Evolutionary conservation across 306 rosid genomes (phyloP).

Genomic region (Rosa multiflora): DNA sequence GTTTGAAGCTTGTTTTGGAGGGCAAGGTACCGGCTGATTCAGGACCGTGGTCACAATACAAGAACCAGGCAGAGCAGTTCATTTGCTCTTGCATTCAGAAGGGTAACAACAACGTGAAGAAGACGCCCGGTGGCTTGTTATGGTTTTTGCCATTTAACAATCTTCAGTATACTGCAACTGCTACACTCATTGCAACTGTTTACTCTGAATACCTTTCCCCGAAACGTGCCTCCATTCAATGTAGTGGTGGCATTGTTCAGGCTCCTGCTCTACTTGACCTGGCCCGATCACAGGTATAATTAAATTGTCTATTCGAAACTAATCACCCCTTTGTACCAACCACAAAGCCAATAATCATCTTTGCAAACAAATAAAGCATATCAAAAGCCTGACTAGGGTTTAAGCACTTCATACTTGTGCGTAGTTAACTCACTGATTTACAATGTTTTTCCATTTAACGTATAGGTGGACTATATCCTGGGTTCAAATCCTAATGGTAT

Average conservation of each 20-base stretch:
- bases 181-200: constrained; percentile 39
- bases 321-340: no score
- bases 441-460: neutral
- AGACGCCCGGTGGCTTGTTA: constrained; percentile 45
- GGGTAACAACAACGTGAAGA: constrained; percentile 32
- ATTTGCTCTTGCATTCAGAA: constrained; percentile 54
- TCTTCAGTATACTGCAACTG: constrained; percentile 50
- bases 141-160: constrained; percentile 54
- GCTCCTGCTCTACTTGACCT: constrained; percentile 39
- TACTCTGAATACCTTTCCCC: constrained; percentile 46
- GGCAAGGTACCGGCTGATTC: constrained; percentile 24
- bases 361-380: no score
- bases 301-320: neutral
- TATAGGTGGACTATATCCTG: constrained; percentile 55
- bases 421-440: neutral
- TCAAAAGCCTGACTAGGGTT: neutral
- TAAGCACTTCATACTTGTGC: no score
- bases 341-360: no score
- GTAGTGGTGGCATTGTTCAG: constrained; percentile 23
- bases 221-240: constrained; percentile 21
- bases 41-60: constrained; percentile 43
- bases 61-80: constrained; percentile 49
- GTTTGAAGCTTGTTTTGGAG: constrained; percentile 49
- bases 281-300: constrained; percentile 44
- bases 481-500: constrained; percentile 49